Evolutionary conservation across 129 eudicot genomes (phyloP).

Genomic region (Artemisia tridentata): DNA sequence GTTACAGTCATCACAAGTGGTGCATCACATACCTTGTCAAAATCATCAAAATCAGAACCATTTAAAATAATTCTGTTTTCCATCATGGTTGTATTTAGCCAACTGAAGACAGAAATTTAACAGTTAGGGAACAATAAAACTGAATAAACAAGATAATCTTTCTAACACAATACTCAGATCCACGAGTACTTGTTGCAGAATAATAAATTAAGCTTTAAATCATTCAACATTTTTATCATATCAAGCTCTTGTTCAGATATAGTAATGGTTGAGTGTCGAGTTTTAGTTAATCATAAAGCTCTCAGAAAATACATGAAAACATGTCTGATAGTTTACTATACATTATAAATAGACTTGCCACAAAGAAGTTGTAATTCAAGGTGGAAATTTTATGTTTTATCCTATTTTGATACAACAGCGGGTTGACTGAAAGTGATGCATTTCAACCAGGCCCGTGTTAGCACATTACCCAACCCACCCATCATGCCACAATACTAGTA

Average conservation of each 20-base stretch:
- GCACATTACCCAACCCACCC: no score
- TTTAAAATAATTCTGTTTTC: slow-evolving; percentile 55
- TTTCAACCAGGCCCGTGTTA: no score
- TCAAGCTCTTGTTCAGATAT: not conserved
- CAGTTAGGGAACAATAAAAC: not conserved
- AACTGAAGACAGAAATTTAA: slow-evolving; percentile 44
- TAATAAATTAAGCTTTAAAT: not conserved
- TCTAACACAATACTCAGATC: no score
- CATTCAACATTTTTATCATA: not conserved
- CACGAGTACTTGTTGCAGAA: not conserved
- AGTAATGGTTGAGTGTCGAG: not conserved
- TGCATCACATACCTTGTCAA: slow-evolving; percentile 59
- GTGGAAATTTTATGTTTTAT: no score
- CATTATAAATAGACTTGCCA: not conserved
- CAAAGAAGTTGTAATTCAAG: not conserved
- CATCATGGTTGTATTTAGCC: slow-evolving; percentile 88
- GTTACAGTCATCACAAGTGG: not conserved
- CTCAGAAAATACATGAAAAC: not conserved
- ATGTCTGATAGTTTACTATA: not conserved
- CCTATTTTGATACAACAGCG: no score
- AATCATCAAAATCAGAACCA: slow-evolving; percentile 74
- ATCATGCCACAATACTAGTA: no score
- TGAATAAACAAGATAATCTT: slow-evolving; percentile 6
- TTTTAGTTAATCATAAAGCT: not conserved
- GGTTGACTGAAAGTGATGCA: no score